These are phyloP conservation scores for Bimuria novae-zelandiae DNA, from an alignment of 2,329 filamentous ascomycete genomes.

Conservation along the genomic window DNA sequence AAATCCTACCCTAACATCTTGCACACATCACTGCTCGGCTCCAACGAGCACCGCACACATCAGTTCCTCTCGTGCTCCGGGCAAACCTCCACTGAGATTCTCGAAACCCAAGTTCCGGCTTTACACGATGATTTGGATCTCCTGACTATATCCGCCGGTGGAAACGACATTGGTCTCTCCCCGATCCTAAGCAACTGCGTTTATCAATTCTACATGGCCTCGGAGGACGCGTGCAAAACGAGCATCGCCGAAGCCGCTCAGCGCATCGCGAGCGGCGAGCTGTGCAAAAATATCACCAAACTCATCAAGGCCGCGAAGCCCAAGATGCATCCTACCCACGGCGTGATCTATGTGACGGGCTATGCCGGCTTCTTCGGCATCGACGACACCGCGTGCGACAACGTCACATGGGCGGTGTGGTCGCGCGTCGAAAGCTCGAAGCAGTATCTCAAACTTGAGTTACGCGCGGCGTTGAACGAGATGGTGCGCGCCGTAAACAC, in stretches of 20 bases:
- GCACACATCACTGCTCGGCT: conserved; percentile 20
- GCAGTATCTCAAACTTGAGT: conserved; percentile 31
- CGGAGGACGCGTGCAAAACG: conserved; percentile 26
- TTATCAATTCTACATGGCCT: conserved; percentile 36
- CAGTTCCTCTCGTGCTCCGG: conserved; percentile 40
- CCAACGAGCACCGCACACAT: conserved; percentile 20
- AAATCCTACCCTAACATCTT: conserved; percentile 34
- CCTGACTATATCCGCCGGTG: conserved; percentile 38
- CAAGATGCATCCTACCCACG: conserved; percentile 27
- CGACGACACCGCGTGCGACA: conserved; percentile 30
- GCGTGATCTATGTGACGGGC: conserved; percentile 35
- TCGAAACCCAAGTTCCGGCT: conserved; percentile 28
- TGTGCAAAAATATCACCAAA: conserved; percentile 25
- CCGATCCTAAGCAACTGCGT: conserved; percentile 36
- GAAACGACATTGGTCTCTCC: conserved; percentile 37
- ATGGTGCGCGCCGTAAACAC: conserved; percentile 32
- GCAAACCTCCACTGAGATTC: conserved; percentile 28
- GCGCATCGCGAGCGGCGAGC: conserved; percentile 21
- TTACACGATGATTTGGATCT: conserved; percentile 28
- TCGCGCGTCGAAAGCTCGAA: conserved; percentile 23
- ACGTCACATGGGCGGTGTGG: conserved; percentile 39
- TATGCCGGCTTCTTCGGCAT: conserved; percentile 39
- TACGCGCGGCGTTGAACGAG: conserved; percentile 31
- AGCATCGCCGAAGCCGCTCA: conserved; percentile 25
- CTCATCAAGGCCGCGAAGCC: conserved; percentile 26